phyloP scores from a whole-genome alignment of 2,329 filamentous ascomycete species.

The Phialophora chinensis region DNA sequence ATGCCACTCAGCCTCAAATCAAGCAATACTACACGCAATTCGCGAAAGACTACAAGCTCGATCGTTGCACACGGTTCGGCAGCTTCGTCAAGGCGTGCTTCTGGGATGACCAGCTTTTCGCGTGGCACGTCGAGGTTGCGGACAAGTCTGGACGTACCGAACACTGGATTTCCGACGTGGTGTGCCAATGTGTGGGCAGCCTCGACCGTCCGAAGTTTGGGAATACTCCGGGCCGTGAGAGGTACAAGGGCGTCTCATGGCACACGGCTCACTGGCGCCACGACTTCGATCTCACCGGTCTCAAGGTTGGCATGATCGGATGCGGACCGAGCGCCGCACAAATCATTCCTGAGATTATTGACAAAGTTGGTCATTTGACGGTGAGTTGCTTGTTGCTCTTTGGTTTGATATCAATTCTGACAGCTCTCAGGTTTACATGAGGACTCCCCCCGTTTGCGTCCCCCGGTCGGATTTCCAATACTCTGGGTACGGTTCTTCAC shows the following conservation, averaged over 20 bases:
- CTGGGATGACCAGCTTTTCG: conserved; percentile 26
- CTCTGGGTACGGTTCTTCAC: background rate
- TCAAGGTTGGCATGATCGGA: conserved; percentile 25
- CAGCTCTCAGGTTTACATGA: background rate
- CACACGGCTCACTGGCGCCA: conserved; percentile 17
- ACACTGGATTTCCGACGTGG: conserved; percentile 26
- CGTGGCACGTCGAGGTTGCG: conserved; percentile 23
- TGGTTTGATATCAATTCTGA: background rate
- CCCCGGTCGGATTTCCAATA: background rate
- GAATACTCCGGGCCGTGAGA: conserved; percentile 23
- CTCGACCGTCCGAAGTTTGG: conserved; percentile 26
- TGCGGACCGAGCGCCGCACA: conserved; percentile 31
- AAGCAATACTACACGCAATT: conserved; percentile 20
- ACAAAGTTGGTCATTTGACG: conserved; percentile 16
- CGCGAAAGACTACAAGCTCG: conserved; percentile 17
- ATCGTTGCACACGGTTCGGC: conserved; percentile 18
- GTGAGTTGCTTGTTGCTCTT: background rate
- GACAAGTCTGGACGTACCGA: conserved; percentile 21
- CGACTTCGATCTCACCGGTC: conserved; percentile 8
- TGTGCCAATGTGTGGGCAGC: conserved; percentile 23
- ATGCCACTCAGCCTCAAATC: conserved; percentile 19
- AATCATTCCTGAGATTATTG: conserved; percentile 28
- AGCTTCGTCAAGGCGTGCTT: conserved; percentile 25
- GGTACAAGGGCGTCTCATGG: conserved; percentile 18
- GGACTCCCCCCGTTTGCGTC: background rate